These are phyloP conservation scores for Fagus crenata DNA, from an alignment of 306 rosid species.

Conservation along the genomic window DNA sequence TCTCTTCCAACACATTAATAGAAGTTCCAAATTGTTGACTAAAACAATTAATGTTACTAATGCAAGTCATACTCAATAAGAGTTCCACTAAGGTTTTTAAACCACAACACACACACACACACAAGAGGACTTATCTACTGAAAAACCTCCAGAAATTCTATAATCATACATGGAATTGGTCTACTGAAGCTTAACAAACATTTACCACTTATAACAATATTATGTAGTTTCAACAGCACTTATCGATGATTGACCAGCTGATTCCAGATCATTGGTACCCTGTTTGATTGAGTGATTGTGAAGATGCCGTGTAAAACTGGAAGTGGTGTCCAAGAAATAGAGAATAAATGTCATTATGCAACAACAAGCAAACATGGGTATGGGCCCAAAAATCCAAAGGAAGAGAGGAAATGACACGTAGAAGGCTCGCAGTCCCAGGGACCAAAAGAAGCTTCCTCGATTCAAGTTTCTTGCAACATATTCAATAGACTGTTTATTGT, in stretches of 20 bases:
- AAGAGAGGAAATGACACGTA: conserved; percentile 80
- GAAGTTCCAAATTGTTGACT: neutral
- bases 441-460: conserved; percentile 74
- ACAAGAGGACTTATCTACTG: neutral
- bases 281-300: conserved; percentile 50
- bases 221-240: conserved; percentile 25
- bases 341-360: conserved; percentile 52
- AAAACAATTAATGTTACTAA: too few species aligned
- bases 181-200: neutral
- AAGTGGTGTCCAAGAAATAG: conserved; percentile 78
- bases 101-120: neutral
- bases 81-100: neutral
- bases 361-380: conserved; percentile 74
- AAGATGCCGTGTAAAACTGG: conserved; percentile 59
- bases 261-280: conserved; percentile 44
- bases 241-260: conserved; percentile 24
- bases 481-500: conserved; percentile 42
- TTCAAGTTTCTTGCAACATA: conserved; percentile 63
- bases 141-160: neutral
- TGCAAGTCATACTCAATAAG: neutral
- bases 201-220: conserved; percentile 15
- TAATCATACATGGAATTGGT: conserved; percentile 6
- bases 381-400: conserved; percentile 89
- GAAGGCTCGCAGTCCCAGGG: conserved; percentile 78
- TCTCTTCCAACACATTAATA: neutral